Conservation (phyloP, 371 early-diverging fungal species). For the Fennellomyces sp. region DNA sequence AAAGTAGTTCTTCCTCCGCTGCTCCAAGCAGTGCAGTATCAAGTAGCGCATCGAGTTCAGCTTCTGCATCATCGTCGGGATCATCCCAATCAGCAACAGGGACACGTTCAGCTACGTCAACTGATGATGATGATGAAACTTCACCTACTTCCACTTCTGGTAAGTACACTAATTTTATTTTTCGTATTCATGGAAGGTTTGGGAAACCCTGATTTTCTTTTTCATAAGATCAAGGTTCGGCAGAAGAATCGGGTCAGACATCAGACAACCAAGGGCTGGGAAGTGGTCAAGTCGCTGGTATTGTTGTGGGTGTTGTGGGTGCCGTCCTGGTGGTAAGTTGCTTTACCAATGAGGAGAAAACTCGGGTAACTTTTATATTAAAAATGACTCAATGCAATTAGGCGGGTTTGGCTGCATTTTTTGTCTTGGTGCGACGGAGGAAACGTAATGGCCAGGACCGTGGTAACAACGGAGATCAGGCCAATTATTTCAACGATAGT, state of each 20-base stretch:
- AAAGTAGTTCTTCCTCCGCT: neutral
- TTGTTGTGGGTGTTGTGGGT: conserved; percentile 12
- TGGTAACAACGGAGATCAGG: neutral
- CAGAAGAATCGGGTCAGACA: neutral
- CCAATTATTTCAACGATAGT: neutral
- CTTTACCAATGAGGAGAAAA: too few relatives aligned
- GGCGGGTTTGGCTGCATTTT: conserved; percentile 7
- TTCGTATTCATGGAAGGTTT: too few relatives aligned
- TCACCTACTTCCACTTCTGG: conserved; percentile 6
- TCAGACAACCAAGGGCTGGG: neutral
- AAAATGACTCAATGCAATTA: too few relatives aligned
- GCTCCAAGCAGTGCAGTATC: neutral
- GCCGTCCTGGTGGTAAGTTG: conserved; percentile 3
- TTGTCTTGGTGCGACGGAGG: conserved; percentile 1
- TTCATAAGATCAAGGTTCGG: neutral
- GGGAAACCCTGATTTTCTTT: too few relatives aligned
- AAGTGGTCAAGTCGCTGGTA: conserved; percentile 13
- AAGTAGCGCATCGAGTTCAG: neutral
- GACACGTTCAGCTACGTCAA: neutral
- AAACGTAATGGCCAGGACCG: neutral
- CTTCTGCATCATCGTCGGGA: neutral
- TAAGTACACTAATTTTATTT: neutral
- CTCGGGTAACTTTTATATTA: neutral
- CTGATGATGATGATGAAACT: neutral
- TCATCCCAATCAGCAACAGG: neutral